These are phyloP conservation scores for Trametes coccinea DNA, from an alignment of 768 basidiomycete species.

Conservation along the genomic window DNA sequence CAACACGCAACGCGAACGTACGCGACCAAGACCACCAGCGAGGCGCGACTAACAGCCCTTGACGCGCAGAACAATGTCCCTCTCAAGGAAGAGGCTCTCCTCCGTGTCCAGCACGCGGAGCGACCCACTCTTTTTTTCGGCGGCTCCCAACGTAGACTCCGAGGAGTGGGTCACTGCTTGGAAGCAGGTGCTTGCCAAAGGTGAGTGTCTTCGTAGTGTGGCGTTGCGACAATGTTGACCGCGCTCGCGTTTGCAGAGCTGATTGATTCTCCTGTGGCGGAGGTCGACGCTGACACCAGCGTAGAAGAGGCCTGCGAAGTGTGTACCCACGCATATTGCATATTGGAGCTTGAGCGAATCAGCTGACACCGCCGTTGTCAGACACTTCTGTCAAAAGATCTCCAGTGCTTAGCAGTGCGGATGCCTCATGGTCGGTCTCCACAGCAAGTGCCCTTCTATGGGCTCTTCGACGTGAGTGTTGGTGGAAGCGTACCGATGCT, in stretches of 20 bases:
- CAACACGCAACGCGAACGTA: neutral
- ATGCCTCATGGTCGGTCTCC: constrained; percentile 31
- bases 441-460: constrained; percentile 38
- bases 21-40: neutral
- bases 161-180: constrained; percentile 61
- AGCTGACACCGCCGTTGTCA: constrained; percentile 28
- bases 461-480: constrained; percentile 72
- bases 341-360: neutral
- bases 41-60: neutral
- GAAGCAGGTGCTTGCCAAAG: constrained; percentile 56
- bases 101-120: constrained; percentile 30
- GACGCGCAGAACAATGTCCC: constrained; percentile 18
- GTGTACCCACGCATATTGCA: constrained; percentile 24
- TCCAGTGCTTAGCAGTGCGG: constrained; percentile 66
- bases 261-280: constrained; percentile 66
- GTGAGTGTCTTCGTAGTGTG: constrained; percentile 35
- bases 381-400: constrained; percentile 63
- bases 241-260: constrained; percentile 48
- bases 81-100: constrained; percentile 33
- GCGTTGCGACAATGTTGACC: too few relatives aligned
- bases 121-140: constrained; percentile 26
- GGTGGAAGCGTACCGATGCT: neutral
- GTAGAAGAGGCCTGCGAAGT: constrained; percentile 87
- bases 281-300: constrained; percentile 66
- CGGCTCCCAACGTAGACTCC: constrained; percentile 38